phyloP scores from a whole-genome alignment of 179 eudicot genomes.

The Silene coronaria region DNA sequence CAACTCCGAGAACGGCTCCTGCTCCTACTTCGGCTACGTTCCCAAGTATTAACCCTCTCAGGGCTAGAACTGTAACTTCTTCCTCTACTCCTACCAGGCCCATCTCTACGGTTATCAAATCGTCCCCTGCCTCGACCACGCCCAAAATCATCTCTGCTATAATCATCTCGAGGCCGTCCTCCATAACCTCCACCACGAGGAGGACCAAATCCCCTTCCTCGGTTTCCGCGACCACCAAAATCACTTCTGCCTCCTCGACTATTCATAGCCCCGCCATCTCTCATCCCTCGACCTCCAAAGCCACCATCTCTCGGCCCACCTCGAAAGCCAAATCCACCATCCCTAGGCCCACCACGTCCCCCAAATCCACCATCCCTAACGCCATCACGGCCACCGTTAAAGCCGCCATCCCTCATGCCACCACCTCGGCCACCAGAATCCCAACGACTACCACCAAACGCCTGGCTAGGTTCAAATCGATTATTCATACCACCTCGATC shows the following conservation, averaged over 20 bases:
- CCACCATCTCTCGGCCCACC: conserved; percentile 53
- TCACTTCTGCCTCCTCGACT: conserved; percentile 52
- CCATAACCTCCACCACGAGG: conserved; percentile 31
- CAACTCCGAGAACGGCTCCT: conserved; percentile 50
- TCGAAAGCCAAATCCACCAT: conserved; percentile 45
- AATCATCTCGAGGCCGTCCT: conserved; percentile 56
- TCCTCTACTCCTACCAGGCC: conserved; percentile 49
- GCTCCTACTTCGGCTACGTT: conserved; percentile 44
- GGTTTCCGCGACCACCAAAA: conserved; percentile 43
- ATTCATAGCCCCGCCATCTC: conserved; percentile 37
- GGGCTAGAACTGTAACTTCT: conserved; percentile 75
- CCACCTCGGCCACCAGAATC: conserved; percentile 66
- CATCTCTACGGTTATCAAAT: conserved; percentile 58
- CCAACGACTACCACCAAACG: conserved; percentile 43
- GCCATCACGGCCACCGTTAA: conserved; percentile 51
- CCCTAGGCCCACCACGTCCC: conserved; percentile 57
- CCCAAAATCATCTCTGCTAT: conserved; percentile 52
- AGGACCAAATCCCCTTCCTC: conserved; percentile 46
- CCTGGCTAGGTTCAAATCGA: conserved; percentile 43
- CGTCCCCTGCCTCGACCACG: conserved; percentile 63
- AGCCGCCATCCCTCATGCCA: conserved; percentile 55
- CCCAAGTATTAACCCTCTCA: conserved; percentile 81
- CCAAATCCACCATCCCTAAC: conserved; percentile 54
- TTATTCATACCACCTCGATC: conserved; percentile 59
- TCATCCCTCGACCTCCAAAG: conserved; percentile 56